phyloP scores from a whole-genome alignment of 1,139 yeast species.

The Debaryomyces sp. region DNA sequence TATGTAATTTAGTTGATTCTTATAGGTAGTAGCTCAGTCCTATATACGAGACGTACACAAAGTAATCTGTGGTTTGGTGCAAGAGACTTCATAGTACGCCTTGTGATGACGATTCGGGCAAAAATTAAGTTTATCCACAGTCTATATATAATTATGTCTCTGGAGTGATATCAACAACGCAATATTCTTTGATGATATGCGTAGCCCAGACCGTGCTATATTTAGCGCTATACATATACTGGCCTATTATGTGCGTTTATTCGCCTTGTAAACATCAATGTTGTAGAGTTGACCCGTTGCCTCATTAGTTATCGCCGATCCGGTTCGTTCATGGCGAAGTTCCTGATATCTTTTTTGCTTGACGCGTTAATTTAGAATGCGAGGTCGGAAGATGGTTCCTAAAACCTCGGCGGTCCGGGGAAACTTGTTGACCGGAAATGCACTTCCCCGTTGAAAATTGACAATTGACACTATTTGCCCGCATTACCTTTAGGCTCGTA shows the following conservation, averaged over 20 bases:
- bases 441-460: not conserved
- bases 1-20: not conserved
- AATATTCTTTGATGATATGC: not conserved
- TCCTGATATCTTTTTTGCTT: not conserved
- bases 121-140: not conserved
- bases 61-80: not conserved
- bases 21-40: too few species aligned
- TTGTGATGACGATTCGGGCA: not conserved
- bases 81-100: not conserved
- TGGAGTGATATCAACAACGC: too few species aligned
- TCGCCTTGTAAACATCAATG: not conserved
- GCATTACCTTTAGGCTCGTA: not conserved
- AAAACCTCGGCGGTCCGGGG: not conserved
- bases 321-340: not conserved
- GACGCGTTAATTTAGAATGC: not conserved
- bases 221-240: not conserved
- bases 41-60: too few species aligned
- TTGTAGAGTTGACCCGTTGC: not conserved
- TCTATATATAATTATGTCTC: not conserved
- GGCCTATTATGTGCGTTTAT: not conserved
- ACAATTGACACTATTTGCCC: not conserved
- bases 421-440: not conserved
- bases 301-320: not conserved
- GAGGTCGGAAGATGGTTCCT: not conserved
- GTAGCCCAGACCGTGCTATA: not conserved